Percentiles rank a stretch among this genome's conserved stretches.
These are phyloP conservation scores for Elaeis oleifera DNA, from an alignment of 202 grass and related monocot species.

Conservation along the genomic window DNA sequence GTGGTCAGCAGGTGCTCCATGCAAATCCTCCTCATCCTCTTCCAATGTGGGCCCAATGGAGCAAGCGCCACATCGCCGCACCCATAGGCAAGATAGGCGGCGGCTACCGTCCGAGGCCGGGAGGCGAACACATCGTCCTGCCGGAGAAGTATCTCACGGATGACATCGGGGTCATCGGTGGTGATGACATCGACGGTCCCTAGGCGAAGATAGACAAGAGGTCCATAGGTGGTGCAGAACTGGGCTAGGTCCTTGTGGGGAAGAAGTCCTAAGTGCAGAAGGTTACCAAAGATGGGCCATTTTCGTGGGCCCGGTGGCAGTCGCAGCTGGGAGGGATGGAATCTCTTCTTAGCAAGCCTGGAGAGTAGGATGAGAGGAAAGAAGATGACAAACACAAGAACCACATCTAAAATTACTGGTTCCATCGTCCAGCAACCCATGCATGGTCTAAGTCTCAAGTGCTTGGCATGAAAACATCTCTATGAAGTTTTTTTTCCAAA, in stretches of 20 bases:
- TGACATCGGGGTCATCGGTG: constrained; percentile 81
- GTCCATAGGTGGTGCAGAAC: constrained; percentile 63
- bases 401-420: constrained; percentile 16
- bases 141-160: constrained; percentile 75
- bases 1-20: constrained; percentile 91
- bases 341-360: constrained; percentile 37
- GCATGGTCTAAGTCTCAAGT: constrained; percentile 19
- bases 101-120: constrained; percentile 72
- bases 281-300: constrained; percentile 75
- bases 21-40: constrained; percentile 80
- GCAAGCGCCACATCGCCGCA: constrained; percentile 73
- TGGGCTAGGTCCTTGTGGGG: constrained; percentile 79
- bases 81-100: constrained; percentile 73
- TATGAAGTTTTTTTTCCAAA: constrained; percentile 17
- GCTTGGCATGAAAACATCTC: constrained; percentile 33
- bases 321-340: constrained; percentile 29
- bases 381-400: constrained; percentile 42
- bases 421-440: constrained; percentile 19
- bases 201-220: constrained; percentile 79
- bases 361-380: constrained; percentile 43
- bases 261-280: constrained; percentile 65
- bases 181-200: constrained; percentile 76
- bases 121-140: constrained; percentile 89
- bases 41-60: constrained; percentile 75
- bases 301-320: constrained; percentile 71